Percentiles rank a stretch among this genome's conserved stretches.
Evolutionary conservation across 148 eudicot genomes (phyloP).

Genomic region (Chenopodium formosanum): DNA sequence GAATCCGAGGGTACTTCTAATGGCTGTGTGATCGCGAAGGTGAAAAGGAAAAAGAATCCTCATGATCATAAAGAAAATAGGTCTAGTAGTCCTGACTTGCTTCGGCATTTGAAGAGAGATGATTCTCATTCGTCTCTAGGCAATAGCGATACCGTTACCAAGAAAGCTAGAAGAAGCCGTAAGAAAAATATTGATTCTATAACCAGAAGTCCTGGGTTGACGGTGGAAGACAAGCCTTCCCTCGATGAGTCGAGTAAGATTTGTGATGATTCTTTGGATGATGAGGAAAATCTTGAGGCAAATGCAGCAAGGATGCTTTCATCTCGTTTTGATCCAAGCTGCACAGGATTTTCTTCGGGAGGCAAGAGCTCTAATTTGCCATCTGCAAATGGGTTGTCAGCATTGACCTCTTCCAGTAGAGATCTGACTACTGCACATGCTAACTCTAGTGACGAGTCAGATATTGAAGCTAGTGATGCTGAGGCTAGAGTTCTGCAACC

Average conservation of each 20-base stretch:
- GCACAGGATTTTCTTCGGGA: conserved; percentile 56
- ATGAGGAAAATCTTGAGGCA: conserved; percentile 90
- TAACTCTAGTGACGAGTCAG: conserved; percentile 33
- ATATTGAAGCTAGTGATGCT: conserved; percentile 51
- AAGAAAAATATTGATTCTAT: conserved; percentile 45
- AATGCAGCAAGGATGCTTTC: conserved; percentile 99
- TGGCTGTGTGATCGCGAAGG: conserved; percentile 29
- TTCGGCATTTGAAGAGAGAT: conserved; percentile 36
- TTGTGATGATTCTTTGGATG: conserved; percentile 45
- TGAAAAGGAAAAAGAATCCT: conserved; percentile 32
- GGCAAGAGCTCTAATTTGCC: conserved; percentile 40
- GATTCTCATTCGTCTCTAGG: conserved; percentile 37
- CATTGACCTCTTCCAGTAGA: conserved; percentile 26
- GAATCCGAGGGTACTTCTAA: conserved; percentile 23
- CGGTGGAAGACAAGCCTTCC: conserved; percentile 35
- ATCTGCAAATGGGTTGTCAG: conserved; percentile 37
- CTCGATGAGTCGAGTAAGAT: conserved; percentile 30
- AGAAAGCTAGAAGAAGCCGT: conserved; percentile 38
- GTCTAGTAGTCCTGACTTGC: conserved; percentile 30
- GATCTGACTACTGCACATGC: conserved; percentile 29
- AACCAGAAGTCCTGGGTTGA: conserved; percentile 31
- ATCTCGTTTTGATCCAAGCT: conserved; percentile 90
- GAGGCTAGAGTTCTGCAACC: conserved; percentile 63
- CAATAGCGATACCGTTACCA: conserved; percentile 37
- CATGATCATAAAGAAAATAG: conserved; percentile 32